Evolutionary conservation across 2,329 filamentous ascomycete species (phyloP), one percentile per base, ranked within the genome.

Genomic region (Leptographium wingfieldii): DNA sequence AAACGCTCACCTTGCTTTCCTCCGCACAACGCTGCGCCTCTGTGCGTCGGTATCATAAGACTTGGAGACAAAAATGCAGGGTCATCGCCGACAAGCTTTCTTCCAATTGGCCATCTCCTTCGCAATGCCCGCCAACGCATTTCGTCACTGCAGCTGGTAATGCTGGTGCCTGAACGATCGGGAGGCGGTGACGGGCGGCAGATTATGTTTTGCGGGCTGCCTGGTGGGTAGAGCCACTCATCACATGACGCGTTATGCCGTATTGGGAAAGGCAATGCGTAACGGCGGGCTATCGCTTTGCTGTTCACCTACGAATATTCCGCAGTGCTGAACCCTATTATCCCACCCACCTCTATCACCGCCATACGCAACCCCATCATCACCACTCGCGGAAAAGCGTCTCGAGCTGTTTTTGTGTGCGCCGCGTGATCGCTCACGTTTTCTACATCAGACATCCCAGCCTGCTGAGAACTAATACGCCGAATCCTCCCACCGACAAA

Each of bases 161-260:
- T 57, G 55, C 43, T 51, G 55, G 40, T 57, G 55, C 55, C 55
- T 57, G 55, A 49, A 49, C 43, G 40, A 6, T 22, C 16, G 16
- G 12, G 16, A 31, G 43, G 55, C 55, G 55, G 55, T 57, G 27
- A 19, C 3, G 5, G 25, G 27, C 43, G 55, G 55, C 55, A 57
- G 4, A 57, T 22, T 43, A 1, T 5, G 9, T 56, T 16, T n/a
- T 14, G 27, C 14, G 12, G 49, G 49, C 7, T 52, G 27, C 27
- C 14, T 31, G 22, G 27, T 14, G 25, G 49, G 1, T 52, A 9
- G 27, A 31, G 12, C 25, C 11, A 9, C 43, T 43, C 35, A 55
- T 64, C 62, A 64, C 62, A 60, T 64, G 62, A 64, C 49, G 53
- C 59, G 55, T 54, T 57, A 59, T 62, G 35, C 62, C 58, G 2